Evolutionary conservation across 2,329 filamentous ascomycete genomes (phyloP), one percentile per base, ranked within the genome.

Genomic region (Hyphodiscus sp.): DNA sequence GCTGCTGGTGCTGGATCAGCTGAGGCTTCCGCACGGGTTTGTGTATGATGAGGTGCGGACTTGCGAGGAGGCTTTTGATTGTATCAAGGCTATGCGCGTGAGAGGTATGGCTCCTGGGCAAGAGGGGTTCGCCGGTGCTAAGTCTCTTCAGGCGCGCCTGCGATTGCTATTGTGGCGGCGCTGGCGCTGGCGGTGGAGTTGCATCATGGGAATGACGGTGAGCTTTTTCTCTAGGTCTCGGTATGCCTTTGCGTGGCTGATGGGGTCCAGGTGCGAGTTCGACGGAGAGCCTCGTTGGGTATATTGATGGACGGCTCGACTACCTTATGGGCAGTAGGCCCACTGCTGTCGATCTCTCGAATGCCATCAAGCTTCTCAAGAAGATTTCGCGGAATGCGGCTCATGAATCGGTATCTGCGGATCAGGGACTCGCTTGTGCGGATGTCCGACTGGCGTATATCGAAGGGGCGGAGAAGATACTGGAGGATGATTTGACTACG

Each of bases 91-190:
- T 16, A 94, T 94, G 89, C 74, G 83, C 47, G 83, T 86, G 7
- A 83, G 89, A 64, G 89, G 74, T 74, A 63, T 49, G 42, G 51
- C 47, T 54, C 20, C 29, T 19, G 26, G 19, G 42, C 47, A 41
- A 29, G 47, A 19, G 19, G 46, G 48, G 43, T 20, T 15, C 23
- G 3, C 8, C 23, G 45, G 33, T 45, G 53, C 59, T 64, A 60
- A 64, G 55, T 29, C 45, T 41, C 33, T 56, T 45, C 54, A 76
- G 87, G 89, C 42, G 94, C 94, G 5, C 94, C 94, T 0, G 94
- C 94, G 45, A 99, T 99, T 69, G 94, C 94, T 45, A 97, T 99
- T 60, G 94, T 99, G n/a, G 94, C 94, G 20, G 89, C 88, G 19
- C 80, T 99, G 33, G 86, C 89, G 1, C 80, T 96, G 38, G 91